Conservation (phyloP, 306 rosid genomes). For the Spatholobus suberectus region DNA sequence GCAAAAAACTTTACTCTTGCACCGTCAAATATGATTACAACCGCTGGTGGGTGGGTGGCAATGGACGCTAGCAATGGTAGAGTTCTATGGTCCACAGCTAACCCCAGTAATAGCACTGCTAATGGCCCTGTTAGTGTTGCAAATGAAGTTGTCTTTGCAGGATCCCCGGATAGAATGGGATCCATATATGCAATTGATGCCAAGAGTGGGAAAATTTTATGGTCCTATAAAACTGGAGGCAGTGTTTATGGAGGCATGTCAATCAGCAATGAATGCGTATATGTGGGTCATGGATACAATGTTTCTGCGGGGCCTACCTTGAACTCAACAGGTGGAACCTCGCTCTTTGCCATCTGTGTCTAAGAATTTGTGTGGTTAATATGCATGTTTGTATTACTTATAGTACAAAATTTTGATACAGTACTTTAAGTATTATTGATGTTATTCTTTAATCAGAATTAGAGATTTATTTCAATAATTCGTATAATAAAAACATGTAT, state of each 20-base stretch:
- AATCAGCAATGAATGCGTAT: constrained; percentile 64
- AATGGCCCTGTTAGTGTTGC: constrained; percentile 65
- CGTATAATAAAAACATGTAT: too few species aligned
- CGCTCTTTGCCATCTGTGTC: constrained; percentile 58
- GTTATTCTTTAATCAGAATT: too few species aligned
- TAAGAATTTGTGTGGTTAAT: background rate
- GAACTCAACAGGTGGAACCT: constrained; percentile 50
- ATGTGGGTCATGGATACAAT: constrained; percentile 59
- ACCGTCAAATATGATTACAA: constrained; percentile 55
- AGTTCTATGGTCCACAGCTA: constrained; percentile 60
- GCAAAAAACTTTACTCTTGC: constrained; percentile 58
- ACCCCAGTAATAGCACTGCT: constrained; percentile 45
- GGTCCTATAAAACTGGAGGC: constrained; percentile 63
- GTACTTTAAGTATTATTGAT: too few species aligned
- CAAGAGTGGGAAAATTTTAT: constrained; percentile 47
- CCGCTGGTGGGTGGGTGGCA: constrained; percentile 76
- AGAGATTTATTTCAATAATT: too few species aligned
- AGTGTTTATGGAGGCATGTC: constrained; percentile 69
- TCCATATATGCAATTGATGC: constrained; percentile 58
- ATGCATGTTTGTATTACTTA: background rate
- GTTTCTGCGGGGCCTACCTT: background rate
- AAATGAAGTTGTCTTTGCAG: constrained; percentile 66
- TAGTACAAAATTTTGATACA: too few species aligned
- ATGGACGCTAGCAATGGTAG: constrained; percentile 57
- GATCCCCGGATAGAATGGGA: constrained; percentile 54